Conservation (phyloP, 768 basidiomycete genomes). For the Phlebiopsis flavidoalba region DNA sequence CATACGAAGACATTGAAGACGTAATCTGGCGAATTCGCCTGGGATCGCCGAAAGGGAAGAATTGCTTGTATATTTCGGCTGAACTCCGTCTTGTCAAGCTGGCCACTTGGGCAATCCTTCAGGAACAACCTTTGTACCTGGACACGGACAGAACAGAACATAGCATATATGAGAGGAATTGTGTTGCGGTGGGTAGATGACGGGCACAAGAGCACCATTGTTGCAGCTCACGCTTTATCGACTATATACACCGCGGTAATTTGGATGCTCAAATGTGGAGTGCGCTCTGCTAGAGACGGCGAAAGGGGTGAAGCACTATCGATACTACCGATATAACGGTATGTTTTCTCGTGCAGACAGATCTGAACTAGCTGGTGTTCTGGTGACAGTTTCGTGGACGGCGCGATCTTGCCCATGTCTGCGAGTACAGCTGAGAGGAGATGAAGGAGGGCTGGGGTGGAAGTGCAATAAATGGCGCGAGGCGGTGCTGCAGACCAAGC, state of each 20-base stretch:
- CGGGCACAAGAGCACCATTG: conserved; percentile 59
- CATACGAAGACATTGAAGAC: conserved; percentile 98
- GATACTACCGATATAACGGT: too few relatives aligned
- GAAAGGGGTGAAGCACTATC: conserved; percentile 40
- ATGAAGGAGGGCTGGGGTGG: neutral
- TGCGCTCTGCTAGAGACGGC: conserved; percentile 19
- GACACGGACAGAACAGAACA: neutral
- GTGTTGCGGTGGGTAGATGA: conserved; percentile 14
- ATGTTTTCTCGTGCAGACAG: conserved; percentile 97
- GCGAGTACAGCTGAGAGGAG: conserved; percentile 1
- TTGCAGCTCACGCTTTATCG: conserved; percentile 94
- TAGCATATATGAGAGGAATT: conserved; percentile 1
- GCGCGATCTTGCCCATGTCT: conserved; percentile 94
- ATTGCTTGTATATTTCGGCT: conserved; percentile 98
- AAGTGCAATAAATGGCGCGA: neutral
- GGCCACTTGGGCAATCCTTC: conserved; percentile 96
- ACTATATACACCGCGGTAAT: conserved; percentile 43
- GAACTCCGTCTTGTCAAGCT: conserved; percentile 94
- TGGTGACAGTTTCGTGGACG: conserved; percentile 86
- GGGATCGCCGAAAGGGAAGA: conserved; percentile 99
- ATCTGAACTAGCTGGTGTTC: conserved; percentile 92
- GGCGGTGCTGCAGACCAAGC: neutral
- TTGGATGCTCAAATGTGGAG: conserved; percentile 12
- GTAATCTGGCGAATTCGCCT: conserved; percentile 91
- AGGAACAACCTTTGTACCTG: conserved; percentile 99